Percentiles rank a stretch among this genome's conserved stretches.
Evolutionary conservation across 2,329 filamentous ascomycete species (phyloP).

Genomic region (Didymella arachidicola): DNA sequence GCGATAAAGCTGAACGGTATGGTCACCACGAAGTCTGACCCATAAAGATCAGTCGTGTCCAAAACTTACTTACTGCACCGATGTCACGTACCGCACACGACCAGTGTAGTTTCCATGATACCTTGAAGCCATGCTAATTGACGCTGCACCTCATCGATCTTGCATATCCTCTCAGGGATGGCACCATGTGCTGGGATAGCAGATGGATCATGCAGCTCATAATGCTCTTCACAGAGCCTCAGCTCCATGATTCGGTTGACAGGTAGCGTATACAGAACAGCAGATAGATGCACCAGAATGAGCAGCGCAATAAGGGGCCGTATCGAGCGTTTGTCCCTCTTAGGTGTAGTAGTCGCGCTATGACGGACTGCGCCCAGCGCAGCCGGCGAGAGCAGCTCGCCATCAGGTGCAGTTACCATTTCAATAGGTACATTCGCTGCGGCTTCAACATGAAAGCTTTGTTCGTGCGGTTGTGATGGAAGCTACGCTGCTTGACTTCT

Average conservation of each 20-base stretch:
- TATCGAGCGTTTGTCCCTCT: conserved; percentile 26
- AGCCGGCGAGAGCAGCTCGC: conserved; percentile 1
- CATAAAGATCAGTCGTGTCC: conserved; percentile 20
- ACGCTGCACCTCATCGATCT: conserved; percentile 61
- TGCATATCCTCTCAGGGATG: conserved; percentile 63
- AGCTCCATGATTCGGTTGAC: conserved; percentile 49
- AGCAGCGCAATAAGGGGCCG: conserved; percentile 44
- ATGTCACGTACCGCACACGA: conserved; percentile 44
- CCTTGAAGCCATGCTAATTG: conserved; percentile 63
- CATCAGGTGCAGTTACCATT: conserved; percentile 1
- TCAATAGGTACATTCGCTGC: not conserved
- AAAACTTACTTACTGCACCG: not conserved
- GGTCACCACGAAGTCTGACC: conserved; percentile 45
- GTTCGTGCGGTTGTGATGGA: not conserved
- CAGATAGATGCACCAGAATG: conserved; percentile 44
- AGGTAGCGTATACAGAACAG: conserved; percentile 47
- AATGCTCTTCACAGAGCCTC: conserved; percentile 59
- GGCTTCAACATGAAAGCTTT: not conserved
- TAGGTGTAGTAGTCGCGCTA: conserved; percentile 15
- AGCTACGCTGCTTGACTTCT: not conserved
- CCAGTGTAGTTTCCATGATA: conserved; percentile 48
- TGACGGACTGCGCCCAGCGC: conserved; percentile 1
- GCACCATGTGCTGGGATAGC: conserved; percentile 47
- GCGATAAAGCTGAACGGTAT: conserved; percentile 49
- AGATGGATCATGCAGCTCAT: conserved; percentile 53